These are phyloP conservation scores for Rhamnella rubrinervis DNA, from an alignment of 331 rosid species.

Conservation along the genomic window DNA sequence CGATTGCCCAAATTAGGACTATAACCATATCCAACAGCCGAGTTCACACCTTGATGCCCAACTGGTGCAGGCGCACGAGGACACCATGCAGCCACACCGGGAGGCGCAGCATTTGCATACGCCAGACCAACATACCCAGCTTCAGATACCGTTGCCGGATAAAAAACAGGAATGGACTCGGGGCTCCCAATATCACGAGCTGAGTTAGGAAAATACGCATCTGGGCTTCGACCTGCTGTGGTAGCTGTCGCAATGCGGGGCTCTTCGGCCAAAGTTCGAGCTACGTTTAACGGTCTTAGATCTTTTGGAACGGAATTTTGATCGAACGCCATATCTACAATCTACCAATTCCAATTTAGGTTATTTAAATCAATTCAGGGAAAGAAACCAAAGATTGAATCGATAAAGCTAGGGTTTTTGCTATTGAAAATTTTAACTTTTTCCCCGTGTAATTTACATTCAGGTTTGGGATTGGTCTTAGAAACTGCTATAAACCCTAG, in stretches of 20 bases:
- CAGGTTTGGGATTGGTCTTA: neutral
- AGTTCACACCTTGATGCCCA: slow-evolving; percentile 39
- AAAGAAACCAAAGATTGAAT: slow-evolving; percentile 19
- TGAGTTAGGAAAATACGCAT: slow-evolving; percentile 34
- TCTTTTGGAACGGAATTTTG: slow-evolving; percentile 58
- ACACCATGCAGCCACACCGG: slow-evolving; percentile 55
- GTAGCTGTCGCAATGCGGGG: slow-evolving; percentile 48
- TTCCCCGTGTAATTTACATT: slow-evolving; percentile 2
- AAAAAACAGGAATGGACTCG: slow-evolving; percentile 40
- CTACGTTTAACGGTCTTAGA: slow-evolving; percentile 60
- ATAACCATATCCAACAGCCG: slow-evolving; percentile 34
- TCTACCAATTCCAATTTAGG: neutral
- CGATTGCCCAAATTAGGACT: slow-evolving; percentile 27
- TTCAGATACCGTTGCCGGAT: slow-evolving; percentile 39
- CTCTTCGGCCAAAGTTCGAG: slow-evolving; percentile 55
- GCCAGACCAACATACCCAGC: slow-evolving; percentile 52
- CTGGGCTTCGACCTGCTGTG: slow-evolving; percentile 29
- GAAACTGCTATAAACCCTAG: slow-evolving; percentile 31
- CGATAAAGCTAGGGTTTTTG: slow-evolving; percentile 26
- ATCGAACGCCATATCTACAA: slow-evolving; percentile 72
- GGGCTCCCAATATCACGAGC: slow-evolving; percentile 37
- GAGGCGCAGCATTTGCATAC: slow-evolving; percentile 57
- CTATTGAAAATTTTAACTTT: neutral
- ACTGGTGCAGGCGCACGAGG: slow-evolving; percentile 42
- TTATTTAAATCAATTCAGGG: slow-evolving; percentile 17